A percentile compares a stretch with the other conserved stretches of the same genome.
Conservation (phyloP, 805 yeast species). For the Candida ponderosae region DNA sequence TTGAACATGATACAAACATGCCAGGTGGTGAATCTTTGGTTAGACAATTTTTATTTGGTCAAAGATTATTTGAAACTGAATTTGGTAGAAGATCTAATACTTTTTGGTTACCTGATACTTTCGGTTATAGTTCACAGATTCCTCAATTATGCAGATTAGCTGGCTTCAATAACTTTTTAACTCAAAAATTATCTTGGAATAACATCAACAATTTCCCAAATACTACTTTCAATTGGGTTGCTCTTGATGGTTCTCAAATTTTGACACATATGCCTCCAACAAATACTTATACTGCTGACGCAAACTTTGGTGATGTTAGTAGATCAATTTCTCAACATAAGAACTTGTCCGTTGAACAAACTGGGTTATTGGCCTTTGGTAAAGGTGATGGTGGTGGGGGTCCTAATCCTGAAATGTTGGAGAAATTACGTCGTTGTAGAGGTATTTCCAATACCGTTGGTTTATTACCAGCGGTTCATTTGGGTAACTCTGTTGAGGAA, state of each 20-base stretch:
- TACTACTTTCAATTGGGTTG: constrained; percentile 91
- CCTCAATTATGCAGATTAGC: constrained; percentile 90
- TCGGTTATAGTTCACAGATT: constrained; percentile 91
- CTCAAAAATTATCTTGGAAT: constrained; percentile 96
- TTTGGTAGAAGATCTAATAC: constrained; percentile 71
- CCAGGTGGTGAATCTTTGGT: constrained; percentile 91
- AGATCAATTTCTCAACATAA: constrained; percentile 78
- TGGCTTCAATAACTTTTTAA: constrained; percentile 75
- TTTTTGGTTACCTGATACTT: constrained; percentile 96
- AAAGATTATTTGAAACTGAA: constrained; percentile 69
- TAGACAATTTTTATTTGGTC: constrained; percentile 87
- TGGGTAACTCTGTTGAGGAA: constrained; percentile 67
- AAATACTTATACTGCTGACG: constrained; percentile 89
- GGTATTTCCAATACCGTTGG: constrained; percentile 81
- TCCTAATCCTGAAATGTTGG: constrained; percentile 89
- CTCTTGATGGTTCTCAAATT: constrained; percentile 89
- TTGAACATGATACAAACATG: constrained; percentile 91
- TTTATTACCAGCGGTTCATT: constrained; percentile 69
- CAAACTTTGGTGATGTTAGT: constrained; percentile 87
- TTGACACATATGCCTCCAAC: constrained; percentile 98
- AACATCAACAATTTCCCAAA: constrained; percentile 88
- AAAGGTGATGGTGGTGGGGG: constrained; percentile 99
- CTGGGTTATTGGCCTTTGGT: constrained; percentile 79
- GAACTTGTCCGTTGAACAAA: constrained; percentile 71
- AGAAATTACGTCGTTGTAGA: constrained; percentile 84